Evolutionary conservation across 345 rosid species (phyloP).

Genomic region (Lepidium aucheri): DNA sequence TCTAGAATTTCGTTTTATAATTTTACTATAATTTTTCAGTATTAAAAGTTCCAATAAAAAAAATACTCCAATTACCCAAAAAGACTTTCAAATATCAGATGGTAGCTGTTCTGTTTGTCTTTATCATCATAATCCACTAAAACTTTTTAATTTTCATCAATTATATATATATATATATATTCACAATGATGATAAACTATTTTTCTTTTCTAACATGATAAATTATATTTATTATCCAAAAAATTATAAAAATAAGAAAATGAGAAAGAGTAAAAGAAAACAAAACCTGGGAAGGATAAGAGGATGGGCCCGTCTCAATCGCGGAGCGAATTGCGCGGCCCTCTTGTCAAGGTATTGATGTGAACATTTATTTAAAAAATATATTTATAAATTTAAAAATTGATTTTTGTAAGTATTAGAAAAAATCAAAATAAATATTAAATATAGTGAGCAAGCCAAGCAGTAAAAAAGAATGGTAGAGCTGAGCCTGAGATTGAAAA

Average conservation of each 20-base stretch:
- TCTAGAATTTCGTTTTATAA: slow-evolving; percentile 17
- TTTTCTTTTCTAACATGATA: no score
- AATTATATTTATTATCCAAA: no score
- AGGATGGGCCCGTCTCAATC: slow-evolving; percentile 21
- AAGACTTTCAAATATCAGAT: background rate
- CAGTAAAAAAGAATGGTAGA: slow-evolving; percentile 21
- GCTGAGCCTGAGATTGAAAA: no score
- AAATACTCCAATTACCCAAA: background rate
- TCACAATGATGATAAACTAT: background rate
- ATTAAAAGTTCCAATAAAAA: background rate
- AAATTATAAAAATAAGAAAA: background rate
- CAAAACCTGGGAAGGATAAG: slow-evolving; percentile 27
- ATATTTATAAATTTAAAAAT: background rate
- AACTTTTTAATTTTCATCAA: no score
- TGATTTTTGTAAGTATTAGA: background rate
- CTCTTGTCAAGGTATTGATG: slow-evolving; percentile 24
- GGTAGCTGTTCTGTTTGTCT: background rate
- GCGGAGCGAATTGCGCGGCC: slow-evolving; percentile 32
- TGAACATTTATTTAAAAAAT: background rate
- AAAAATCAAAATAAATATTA: background rate
- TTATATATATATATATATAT: no score
- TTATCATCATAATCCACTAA: background rate
- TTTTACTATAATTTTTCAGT: background rate
- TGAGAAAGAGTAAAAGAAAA: slow-evolving; percentile 4
- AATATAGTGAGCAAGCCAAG: slow-evolving; percentile 5